A percentile compares a stretch with the other conserved stretches of the same genome.
Evolutionary conservation across 768 basidiomycete genomes (phyloP).

Genomic region (Cystoderma amianthinum): DNA sequence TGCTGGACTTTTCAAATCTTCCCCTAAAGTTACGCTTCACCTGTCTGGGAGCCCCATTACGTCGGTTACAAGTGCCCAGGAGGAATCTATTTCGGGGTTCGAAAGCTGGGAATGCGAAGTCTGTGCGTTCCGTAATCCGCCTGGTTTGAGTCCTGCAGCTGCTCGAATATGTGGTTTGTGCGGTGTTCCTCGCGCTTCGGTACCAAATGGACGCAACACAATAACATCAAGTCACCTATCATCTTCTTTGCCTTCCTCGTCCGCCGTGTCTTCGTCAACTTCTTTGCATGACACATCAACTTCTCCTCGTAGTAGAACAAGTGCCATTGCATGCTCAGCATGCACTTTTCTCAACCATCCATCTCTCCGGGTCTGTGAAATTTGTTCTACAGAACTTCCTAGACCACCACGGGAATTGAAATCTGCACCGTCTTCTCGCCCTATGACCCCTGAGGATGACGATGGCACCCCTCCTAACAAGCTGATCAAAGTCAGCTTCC

Average conservation of each 20-base stretch:
- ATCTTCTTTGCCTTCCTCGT: constrained; percentile 33
- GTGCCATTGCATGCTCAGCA: constrained; percentile 61
- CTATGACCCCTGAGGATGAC: constrained; percentile 42
- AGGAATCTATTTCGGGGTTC: constrained; percentile 22
- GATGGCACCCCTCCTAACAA: constrained; percentile 25
- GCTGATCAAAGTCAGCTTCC: constrained; percentile 80
- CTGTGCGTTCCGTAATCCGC: constrained; percentile 81
- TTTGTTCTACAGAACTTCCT: constrained; percentile 73
- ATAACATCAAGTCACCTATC: constrained; percentile 18
- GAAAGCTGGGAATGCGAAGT: constrained; percentile 82
- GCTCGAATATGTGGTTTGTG: constrained; percentile 75
- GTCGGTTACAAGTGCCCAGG: constrained; percentile 10
- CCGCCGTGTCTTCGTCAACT: constrained; percentile 24
- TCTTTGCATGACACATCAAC: constrained; percentile 23
- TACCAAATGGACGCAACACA: no score
- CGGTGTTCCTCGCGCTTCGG: constrained; percentile 58
- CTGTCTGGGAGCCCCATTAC: constrained; percentile 29
- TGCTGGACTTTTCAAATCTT: constrained; percentile 84
- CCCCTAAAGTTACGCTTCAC: constrained; percentile 80
- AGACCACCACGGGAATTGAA: constrained; percentile 27
- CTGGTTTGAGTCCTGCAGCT: constrained; percentile 63
- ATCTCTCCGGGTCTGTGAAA: constrained; percentile 70
- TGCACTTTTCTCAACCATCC: constrained; percentile 93
- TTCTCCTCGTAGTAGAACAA: constrained; percentile 12
- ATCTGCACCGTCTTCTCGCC: constrained; percentile 63